phyloP scores from a whole-genome alignment of 495 filamentous ascomycete genomes.

The Daldinia caldariorum region DNA sequence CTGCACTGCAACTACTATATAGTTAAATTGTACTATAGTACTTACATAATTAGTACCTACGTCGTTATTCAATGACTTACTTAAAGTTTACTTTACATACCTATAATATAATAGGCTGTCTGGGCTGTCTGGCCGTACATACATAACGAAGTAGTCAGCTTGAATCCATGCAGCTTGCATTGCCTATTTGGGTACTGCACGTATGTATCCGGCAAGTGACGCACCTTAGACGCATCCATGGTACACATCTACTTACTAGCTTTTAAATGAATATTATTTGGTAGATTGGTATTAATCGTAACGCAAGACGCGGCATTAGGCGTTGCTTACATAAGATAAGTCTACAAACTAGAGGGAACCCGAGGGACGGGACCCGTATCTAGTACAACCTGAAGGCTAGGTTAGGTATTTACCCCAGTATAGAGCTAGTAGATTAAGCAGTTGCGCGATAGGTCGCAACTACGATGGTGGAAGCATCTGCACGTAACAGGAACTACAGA shows the following conservation, averaged over 20 bases:
- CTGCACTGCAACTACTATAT: too few species aligned
- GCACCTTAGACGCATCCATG: conserved; percentile 9
- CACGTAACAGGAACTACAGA: conserved; percentile 33
- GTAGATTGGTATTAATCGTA: not conserved
- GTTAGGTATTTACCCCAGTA: conserved; percentile 4
- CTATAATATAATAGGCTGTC: not conserved
- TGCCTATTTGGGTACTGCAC: conserved; percentile 11
- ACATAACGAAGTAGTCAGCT: not conserved
- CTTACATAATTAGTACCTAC: too few species aligned
- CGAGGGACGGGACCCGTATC: not conserved
- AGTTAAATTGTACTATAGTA: too few species aligned
- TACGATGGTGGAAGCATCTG: conserved; percentile 25
- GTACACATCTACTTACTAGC: conserved; percentile 3
- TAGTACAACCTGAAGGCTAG: not conserved
- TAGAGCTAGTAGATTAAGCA: not conserved
- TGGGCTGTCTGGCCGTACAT: not conserved
- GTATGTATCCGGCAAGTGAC: conserved; percentile 1
- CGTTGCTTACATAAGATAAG: not conserved
- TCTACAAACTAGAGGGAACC: conserved; percentile 3
- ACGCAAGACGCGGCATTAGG: not conserved
- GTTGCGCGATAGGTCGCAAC: conserved; percentile 24
- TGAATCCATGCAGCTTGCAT: conserved; percentile 1
- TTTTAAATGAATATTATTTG: not conserved
- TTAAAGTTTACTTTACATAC: not conserved
- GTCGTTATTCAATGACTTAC: not conserved